Percentiles rank a stretch among this genome's conserved stretches.
Evolutionary conservation across 169 alveolate genomes (phyloP).

Genomic region (Eimeria acervulina): DNA sequence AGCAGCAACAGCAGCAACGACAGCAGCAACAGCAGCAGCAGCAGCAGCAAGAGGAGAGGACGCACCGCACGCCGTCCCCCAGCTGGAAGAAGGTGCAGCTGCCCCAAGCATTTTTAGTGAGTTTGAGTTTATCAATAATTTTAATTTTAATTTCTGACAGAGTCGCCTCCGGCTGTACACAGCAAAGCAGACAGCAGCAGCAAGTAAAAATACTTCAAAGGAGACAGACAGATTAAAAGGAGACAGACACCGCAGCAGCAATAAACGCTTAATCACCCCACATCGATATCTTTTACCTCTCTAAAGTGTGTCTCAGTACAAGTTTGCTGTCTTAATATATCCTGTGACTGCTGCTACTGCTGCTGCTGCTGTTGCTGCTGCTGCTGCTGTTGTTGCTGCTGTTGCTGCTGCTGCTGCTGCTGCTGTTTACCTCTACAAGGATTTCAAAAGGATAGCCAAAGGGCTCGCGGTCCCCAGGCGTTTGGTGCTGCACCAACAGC

Average conservation of each 20-base stretch:
- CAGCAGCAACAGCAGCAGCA: not conserved
- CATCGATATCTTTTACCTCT: no score
- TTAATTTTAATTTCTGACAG: conserved; percentile 57
- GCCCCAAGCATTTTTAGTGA: conserved; percentile 54
- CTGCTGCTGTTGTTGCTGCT: no score
- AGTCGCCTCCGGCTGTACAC: conserved; percentile 52
- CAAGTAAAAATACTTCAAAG: not conserved
- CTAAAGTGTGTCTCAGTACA: no score
- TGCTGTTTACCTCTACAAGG: conserved; percentile 49
- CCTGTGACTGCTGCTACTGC: no score
- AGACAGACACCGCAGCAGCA: not conserved
- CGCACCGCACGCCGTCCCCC: conserved; percentile 74
- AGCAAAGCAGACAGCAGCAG: not conserved
- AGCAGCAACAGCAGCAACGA: not conserved
- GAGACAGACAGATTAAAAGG: not conserved
- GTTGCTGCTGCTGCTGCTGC: no score
- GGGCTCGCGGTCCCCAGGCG: conserved; percentile 67
- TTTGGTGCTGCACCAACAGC: conserved; percentile 69
- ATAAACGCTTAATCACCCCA: not conserved
- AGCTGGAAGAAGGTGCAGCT: conserved; percentile 77
- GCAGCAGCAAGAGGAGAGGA: not conserved
- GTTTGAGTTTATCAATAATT: conserved; percentile 42
- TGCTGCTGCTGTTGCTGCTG: no score
- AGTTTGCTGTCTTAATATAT: no score
- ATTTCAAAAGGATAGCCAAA: conserved; percentile 78